Conservation (phyloP, 257 asterid species). For the Plectranthus barbatus region DNA sequence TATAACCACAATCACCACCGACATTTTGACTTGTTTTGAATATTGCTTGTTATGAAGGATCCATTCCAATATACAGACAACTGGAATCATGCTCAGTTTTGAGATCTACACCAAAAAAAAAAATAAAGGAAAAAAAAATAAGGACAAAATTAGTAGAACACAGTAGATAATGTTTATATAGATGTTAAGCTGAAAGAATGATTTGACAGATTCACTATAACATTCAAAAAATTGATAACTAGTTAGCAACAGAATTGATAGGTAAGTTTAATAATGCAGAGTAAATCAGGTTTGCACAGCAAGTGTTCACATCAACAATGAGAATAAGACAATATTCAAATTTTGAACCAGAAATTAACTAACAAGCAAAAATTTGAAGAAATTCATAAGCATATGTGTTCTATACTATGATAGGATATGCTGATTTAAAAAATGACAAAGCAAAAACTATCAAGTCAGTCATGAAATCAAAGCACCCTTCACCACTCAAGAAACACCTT, state of each 20-base stretch:
- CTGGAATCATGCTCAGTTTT: slow-evolving; percentile 97
- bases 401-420: background rate
- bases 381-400: background rate
- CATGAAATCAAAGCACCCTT: no score
- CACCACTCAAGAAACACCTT: no score
- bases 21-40: slow-evolving; percentile 67
- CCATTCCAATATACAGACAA: slow-evolving; percentile 95
- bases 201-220: background rate
- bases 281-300: no score
- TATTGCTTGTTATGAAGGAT: slow-evolving; percentile 75
- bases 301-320: background rate
- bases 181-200: background rate
- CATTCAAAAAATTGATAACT: background rate
- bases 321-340: background rate
- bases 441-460: no score
- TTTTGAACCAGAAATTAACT: background rate
- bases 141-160: slow-evolving; percentile 13
- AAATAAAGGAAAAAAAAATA: slow-evolving; percentile 4
- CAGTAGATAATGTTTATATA: slow-evolving; percentile 1
- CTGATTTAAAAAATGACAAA: background rate
- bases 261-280: background rate
- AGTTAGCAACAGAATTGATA: background rate
- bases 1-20: slow-evolving; percentile 86
- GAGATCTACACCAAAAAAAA: slow-evolving; percentile 64
- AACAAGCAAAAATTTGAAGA: background rate